phyloP scores from a whole-genome alignment of 495 filamentous ascomycete genomes.

The Podospora tetraspora region DNA sequence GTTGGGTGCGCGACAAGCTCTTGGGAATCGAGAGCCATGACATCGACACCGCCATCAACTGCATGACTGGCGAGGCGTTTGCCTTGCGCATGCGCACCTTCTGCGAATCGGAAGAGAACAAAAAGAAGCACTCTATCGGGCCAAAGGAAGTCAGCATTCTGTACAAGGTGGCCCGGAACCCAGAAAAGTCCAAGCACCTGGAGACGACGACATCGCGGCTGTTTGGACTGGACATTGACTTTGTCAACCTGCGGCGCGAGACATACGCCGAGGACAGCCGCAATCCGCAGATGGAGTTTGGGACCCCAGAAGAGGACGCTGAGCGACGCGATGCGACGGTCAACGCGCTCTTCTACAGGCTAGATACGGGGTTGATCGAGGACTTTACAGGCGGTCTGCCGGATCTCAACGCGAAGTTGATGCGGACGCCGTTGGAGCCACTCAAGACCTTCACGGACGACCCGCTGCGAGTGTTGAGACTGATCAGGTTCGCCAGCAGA shows the following conservation, averaged over 20 bases:
- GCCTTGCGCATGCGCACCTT: conserved; percentile 54
- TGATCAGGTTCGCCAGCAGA: conserved; percentile 85
- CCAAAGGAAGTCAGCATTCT: conserved; percentile 57
- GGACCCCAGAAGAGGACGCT: conserved; percentile 85
- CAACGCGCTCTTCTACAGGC: conserved; percentile 94
- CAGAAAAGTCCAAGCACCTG: conserved; percentile 95
- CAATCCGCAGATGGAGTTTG: conserved; percentile 90
- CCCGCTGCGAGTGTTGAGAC: conserved; percentile 79
- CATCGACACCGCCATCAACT: conserved; percentile 92
- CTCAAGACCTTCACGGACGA: conserved; percentile 94
- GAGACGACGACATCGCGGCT: conserved; percentile 85
- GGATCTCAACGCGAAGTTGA: conserved; percentile 65
- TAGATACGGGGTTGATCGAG: conserved; percentile 70
- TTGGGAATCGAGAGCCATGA: conserved; percentile 76
- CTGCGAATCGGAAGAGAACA: conserved; percentile 41
- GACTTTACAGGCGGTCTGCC: conserved; percentile 76
- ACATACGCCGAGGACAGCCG: conserved; percentile 79
- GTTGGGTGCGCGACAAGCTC: conserved; percentile 98
- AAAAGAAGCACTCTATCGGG: conserved; percentile 41
- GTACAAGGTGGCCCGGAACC: conserved; percentile 80
- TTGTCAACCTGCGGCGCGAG: conserved; percentile 92
- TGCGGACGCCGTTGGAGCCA: conserved; percentile 84
- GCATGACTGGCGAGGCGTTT: conserved; percentile 87
- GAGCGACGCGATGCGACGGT: conserved; percentile 86
- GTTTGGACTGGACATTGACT: conserved; percentile 83